Conservation (phyloP, 129 eudicot genomes). For the Pseudognaphalium luteoalbum region DNA sequence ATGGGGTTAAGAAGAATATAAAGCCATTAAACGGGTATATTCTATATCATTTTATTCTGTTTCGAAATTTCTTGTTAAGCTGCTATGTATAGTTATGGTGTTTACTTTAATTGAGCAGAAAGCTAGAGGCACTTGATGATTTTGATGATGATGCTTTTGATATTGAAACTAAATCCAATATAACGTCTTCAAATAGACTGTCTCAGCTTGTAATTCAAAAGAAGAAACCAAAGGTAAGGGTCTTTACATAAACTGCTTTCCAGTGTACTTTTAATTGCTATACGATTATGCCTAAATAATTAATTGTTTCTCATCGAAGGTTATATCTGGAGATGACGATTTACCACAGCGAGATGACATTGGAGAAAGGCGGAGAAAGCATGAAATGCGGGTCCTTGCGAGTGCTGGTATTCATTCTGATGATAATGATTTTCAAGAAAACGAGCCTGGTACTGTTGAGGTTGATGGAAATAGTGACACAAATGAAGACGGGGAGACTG, state of each 20-base stretch:
- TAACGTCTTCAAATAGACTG: constrained; percentile 30
- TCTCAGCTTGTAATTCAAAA: constrained; percentile 49
- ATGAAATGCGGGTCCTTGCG: constrained; percentile 69
- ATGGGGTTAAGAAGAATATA: constrained; percentile 35
- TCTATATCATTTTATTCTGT: background rate
- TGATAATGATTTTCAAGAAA: constrained; percentile 46
- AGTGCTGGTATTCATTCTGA: constrained; percentile 69
- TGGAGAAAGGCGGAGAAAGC: constrained; percentile 92
- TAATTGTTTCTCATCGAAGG: constrained; percentile 37
- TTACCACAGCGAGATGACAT: constrained; percentile 82
- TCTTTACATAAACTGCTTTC: constrained; percentile 7
- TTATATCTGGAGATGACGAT: constrained; percentile 92
- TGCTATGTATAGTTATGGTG: background rate
- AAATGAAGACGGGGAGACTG: constrained; percentile 41
- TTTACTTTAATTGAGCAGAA: constrained; percentile 42
- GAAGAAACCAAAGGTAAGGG: constrained; percentile 57
- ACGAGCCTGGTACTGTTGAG: constrained; percentile 30
- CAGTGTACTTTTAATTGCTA: background rate
- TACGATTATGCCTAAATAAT: background rate
- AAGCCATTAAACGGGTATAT: constrained; percentile 59
- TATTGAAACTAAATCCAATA: constrained; percentile 32
- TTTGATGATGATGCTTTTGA: constrained; percentile 70
- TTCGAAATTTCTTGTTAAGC: background rate
- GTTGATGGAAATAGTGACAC: constrained; percentile 39
- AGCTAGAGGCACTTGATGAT: constrained; percentile 82